phyloP scores from a whole-genome alignment of 2,329 filamentous ascomycete species.

The Trichoderma asperellum region DNA sequence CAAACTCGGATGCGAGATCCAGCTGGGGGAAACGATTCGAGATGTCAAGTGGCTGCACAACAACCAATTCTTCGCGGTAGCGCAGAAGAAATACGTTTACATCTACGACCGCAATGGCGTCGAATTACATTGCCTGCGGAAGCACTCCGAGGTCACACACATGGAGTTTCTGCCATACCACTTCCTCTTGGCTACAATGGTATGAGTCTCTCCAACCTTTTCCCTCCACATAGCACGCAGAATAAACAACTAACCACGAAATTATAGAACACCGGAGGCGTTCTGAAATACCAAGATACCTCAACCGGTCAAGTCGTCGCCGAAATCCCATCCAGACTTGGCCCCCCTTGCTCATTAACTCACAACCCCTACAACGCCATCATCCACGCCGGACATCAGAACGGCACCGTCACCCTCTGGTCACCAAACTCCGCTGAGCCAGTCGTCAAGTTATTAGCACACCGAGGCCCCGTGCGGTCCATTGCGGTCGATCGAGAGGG shows the following conservation, averaged over 20 bases:
- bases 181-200: constrained; percentile 85
- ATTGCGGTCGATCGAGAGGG: constrained; percentile 87
- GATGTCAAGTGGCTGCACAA: constrained; percentile 94
- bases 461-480: constrained; percentile 84
- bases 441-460: constrained; percentile 87
- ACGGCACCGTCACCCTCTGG: constrained; percentile 93
- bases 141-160: constrained; percentile 87
- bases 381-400: constrained; percentile 90
- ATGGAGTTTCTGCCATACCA: constrained; percentile 98
- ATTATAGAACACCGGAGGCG: constrained; percentile 71
- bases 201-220: constrained; percentile 45
- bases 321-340: constrained; percentile 83
- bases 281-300: constrained; percentile 92
- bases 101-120: constrained; percentile 93
- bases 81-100: constrained; percentile 95
- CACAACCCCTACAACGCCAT: constrained; percentile 95
- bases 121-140: constrained; percentile 87
- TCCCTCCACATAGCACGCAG: too few relatives aligned
- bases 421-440: constrained; percentile 87
- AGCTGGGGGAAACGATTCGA: constrained; percentile 86
- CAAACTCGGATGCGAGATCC: constrained; percentile 87
- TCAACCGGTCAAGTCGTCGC: constrained; percentile 88
- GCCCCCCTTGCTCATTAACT: constrained; percentile 78
- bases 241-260: background rate
- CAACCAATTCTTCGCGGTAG: constrained; percentile 90